Evolutionary conservation across 495 filamentous ascomycete species (phyloP).

Genomic region (Daldinia childiae): DNA sequence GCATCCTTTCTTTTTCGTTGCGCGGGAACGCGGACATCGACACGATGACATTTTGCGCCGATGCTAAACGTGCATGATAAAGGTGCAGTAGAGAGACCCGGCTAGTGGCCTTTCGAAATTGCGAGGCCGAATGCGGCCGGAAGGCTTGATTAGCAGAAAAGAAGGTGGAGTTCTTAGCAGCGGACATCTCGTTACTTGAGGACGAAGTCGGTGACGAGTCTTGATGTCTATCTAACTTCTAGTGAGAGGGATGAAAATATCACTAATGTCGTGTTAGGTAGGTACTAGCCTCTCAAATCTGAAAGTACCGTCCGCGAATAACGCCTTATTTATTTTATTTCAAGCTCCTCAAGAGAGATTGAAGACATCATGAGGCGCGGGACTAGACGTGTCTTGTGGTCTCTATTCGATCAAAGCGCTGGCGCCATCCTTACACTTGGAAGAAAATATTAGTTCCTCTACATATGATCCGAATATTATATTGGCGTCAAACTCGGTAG

Average conservation of each 20-base stretch:
- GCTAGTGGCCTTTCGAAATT: constrained; percentile 22
- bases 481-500: constrained; percentile 19
- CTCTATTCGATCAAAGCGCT: constrained; percentile 15
- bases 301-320: neutral
- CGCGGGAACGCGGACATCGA: constrained; percentile 33
- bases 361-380: neutral
- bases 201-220: neutral
- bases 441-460: constrained; percentile 14
- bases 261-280: constrained; percentile 11
- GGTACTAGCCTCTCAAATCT: neutral
- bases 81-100: constrained; percentile 28
- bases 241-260: neutral
- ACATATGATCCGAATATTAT: constrained; percentile 6
- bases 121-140: constrained; percentile 33
- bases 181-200: neutral
- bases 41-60: constrained; percentile 31
- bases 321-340: constrained; percentile 6
- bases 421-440: constrained; percentile 10
- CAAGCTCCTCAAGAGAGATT: neutral
- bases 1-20: constrained; percentile 36
- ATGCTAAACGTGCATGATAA: constrained; percentile 36
- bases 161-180: constrained; percentile 26
- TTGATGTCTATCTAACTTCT: constrained; percentile 4
- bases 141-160: constrained; percentile 25
- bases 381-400: neutral